phyloP scores from a whole-genome alignment of 2,329 filamentous ascomycete species.

The Akanthomyces uredinophilus region DNA sequence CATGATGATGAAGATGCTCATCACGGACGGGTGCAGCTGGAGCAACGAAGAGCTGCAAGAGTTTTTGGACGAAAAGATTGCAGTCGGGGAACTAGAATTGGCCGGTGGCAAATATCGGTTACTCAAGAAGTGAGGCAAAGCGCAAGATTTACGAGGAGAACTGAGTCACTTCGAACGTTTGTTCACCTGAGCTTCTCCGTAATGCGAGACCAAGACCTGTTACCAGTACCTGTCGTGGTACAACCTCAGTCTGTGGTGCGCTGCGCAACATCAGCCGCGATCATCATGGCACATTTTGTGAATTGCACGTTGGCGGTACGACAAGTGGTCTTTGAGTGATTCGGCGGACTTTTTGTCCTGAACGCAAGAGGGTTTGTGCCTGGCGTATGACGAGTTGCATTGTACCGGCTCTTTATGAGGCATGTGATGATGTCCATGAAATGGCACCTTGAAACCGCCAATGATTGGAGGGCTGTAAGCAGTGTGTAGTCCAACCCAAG shows the following conservation, averaged over 20 bases:
- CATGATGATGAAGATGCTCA: constrained; percentile 93
- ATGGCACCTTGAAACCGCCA: neutral
- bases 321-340: neutral
- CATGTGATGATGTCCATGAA: neutral
- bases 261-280: constrained; percentile 14
- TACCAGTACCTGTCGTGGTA: neutral
- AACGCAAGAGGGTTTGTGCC: neutral
- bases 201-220: neutral
- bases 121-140: constrained; percentile 46
- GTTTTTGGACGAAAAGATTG: constrained; percentile 75
- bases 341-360: neutral
- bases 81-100: constrained; percentile 63
- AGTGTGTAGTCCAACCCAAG: neutral
- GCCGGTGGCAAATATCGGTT: constrained; percentile 66
- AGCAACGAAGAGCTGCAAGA: constrained; percentile 82
- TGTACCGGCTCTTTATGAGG: neutral
- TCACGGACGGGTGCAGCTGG: constrained; percentile 83
- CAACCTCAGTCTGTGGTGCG: constrained; percentile 6
- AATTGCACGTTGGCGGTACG: neutral
- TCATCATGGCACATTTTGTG: constrained; percentile 1
- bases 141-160: neutral
- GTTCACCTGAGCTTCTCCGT: neutral
- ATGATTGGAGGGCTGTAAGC: neutral
- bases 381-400: neutral
- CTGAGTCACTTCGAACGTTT: neutral